Percentiles rank a stretch among this genome's conserved stretches.
Evolutionary conservation across 768 basidiomycete genomes (phyloP).

Genomic region (Suillus alpinus): DNA sequence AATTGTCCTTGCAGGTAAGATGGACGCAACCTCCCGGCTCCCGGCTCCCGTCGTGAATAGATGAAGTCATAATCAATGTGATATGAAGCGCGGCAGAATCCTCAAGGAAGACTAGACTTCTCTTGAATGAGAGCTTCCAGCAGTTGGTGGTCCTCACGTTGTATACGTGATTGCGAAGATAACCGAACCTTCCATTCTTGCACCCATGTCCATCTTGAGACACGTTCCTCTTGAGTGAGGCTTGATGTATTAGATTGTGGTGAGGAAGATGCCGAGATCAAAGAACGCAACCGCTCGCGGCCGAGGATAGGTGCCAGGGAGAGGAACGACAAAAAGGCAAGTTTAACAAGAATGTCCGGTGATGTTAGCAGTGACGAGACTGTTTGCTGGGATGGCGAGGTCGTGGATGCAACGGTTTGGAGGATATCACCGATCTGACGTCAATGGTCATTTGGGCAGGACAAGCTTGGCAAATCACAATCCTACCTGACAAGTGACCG

Average conservation of each 20-base stretch:
- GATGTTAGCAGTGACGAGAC: conserved; percentile 84
- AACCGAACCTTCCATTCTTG: conserved; percentile 66
- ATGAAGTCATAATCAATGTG: conserved; percentile 3
- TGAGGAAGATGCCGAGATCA: conserved; percentile 41
- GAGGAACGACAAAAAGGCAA: conserved; percentile 77
- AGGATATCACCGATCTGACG: conserved; percentile 81
- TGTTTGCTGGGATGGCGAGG: conserved; percentile 68
- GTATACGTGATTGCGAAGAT: conserved; percentile 48
- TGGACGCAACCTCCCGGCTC: not conserved
- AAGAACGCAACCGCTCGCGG: conserved; percentile 57
- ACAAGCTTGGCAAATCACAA: conserved; percentile 11
- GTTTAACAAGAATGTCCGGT: conserved; percentile 79
- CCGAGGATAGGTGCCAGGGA: conserved; percentile 87
- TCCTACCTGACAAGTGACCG: conserved; percentile 83
- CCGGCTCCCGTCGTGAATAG: conserved; percentile 9
- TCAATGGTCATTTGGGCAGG: conserved; percentile 6
- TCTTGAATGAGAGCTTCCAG: conserved; percentile 54
- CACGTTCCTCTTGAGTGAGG: conserved; percentile 33
- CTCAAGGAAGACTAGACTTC: conserved; percentile 38
- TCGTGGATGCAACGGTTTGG: conserved; percentile 75
- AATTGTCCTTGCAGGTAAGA: conserved; percentile 3
- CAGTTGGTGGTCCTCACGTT: conserved; percentile 42
- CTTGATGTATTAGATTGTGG: conserved; percentile 17
- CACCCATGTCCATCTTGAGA: conserved; percentile 60
- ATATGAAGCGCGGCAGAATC: conserved; percentile 1